Percentiles rank a stretch among this genome's conserved stretches.
These are phyloP conservation scores for Aspergillus eucalypticola DNA, from an alignment of 2,329 filamentous ascomycete species.

Conservation along the genomic window DNA sequence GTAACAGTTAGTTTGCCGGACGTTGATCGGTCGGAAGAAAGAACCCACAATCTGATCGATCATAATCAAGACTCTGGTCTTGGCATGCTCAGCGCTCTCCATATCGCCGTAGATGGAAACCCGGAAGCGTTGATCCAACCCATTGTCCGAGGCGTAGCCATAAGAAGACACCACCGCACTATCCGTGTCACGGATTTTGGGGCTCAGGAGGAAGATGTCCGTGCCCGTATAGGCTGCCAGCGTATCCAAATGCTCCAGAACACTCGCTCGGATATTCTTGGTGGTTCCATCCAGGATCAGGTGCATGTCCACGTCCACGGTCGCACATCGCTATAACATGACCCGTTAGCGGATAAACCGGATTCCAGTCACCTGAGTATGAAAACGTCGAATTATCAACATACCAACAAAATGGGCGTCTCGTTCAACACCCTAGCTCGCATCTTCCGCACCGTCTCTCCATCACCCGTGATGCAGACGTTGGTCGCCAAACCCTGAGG, in stretches of 20 bases:
- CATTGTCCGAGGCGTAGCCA: slow-evolving; percentile 75
- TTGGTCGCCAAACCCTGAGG: slow-evolving; percentile 71
- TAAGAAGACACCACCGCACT: slow-evolving; percentile 72
- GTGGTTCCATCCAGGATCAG: slow-evolving; percentile 76
- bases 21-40: slow-evolving; percentile 8
- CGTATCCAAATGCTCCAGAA: slow-evolving; percentile 82
- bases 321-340: slow-evolving; percentile 73
- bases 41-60: slow-evolving; percentile 82
- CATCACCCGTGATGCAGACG: slow-evolving; percentile 84
- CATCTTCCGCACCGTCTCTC: slow-evolving; percentile 85
- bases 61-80: slow-evolving; percentile 92
- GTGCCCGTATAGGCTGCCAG: slow-evolving; percentile 88
- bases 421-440: slow-evolving; percentile 87
- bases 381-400: slow-evolving; percentile 36
- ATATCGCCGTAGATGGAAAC: slow-evolving; percentile 94
- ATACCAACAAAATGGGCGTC: slow-evolving; percentile 87
- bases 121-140: slow-evolving; percentile 83
- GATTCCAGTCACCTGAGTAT: neutral
- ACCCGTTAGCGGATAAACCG: neutral
- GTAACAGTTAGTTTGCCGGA: slow-evolving; percentile 18
- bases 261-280: slow-evolving; percentile 69
- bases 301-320: slow-evolving; percentile 88
- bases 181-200: slow-evolving; percentile 78
- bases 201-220: slow-evolving; percentile 92
- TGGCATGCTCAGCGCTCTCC: slow-evolving; percentile 93